Evolutionary conservation across 257 asterid species (phyloP), one percentile per base, ranked within the genome.

Genomic region (Solanum medicagineum): DNA sequence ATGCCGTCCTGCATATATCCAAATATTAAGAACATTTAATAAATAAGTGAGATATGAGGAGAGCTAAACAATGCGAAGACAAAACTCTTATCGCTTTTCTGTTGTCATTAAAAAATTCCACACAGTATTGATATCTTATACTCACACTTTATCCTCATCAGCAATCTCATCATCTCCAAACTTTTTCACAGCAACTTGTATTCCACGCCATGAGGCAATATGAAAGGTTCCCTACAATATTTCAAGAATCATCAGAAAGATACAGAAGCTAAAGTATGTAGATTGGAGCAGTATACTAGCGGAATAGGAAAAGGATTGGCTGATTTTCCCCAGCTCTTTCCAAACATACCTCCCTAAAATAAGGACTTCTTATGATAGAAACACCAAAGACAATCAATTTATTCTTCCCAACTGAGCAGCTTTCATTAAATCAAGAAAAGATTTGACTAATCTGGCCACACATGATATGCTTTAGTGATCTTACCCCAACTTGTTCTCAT

Each of bases 131-230:
- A 83, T 56, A 24, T 3, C 60, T 89, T 29, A 32, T 88, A 92
- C 97, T 92, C 90, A 96, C 99, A 96, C 93, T 96, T 95, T 95
- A 83, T 95, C 97, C 69, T 95, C 97, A 68, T 92, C 91, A 80
- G 90, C 92, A 89, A 91, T 81, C 20, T 85, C 87, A 86, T 97
- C 98, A 87, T 96, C 98, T 90, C 89, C 87, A 57, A 96, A 92
- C 84, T 91, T 88, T 88, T 96, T 96, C 86, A 95, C 99, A 5
- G 98, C 99, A 88, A 96, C 99, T 89, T 86, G 85, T 79, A 92
- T 96, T 89, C 99, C 99, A 71, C 98, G 91, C 99, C 99, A 96
- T 20, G 89, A 91, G 75, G 97, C 99, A 36, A 89, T 86, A 81
- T 89, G 91, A 74, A 89, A 96, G 47, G 99, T 96, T 89, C 98